Conservation (phyloP, 805 yeast species). For the Phaffomyces opuntiae region DNA sequence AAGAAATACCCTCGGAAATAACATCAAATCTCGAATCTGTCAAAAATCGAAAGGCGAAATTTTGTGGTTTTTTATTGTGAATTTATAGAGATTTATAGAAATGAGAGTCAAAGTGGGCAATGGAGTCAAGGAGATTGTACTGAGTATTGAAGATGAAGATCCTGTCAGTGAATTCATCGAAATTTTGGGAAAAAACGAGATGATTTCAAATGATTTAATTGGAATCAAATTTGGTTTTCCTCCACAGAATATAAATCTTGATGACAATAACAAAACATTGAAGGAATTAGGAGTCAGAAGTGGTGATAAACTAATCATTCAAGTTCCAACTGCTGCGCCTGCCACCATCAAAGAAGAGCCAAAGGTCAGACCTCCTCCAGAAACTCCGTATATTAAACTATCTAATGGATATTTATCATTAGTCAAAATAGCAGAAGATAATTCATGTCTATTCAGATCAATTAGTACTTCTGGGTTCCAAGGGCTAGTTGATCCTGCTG, state of each 20-base stretch:
- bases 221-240: slow-evolving; percentile 54
- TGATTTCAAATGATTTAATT: slow-evolving; percentile 7
- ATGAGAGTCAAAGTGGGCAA: slow-evolving; percentile 35
- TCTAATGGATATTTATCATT: slow-evolving; percentile 35
- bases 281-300: slow-evolving; percentile 39
- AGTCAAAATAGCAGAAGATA: slow-evolving; percentile 66
- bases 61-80: background rate
- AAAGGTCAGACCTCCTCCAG: background rate
- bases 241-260: slow-evolving; percentile 37
- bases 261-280: slow-evolving; percentile 20
- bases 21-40: background rate
- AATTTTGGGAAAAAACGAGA: slow-evolving; percentile 8
- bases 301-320: slow-evolving; percentile 53
- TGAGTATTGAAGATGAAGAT: slow-evolving; percentile 32
- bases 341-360: too few species aligned
- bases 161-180: slow-evolving; percentile 27
- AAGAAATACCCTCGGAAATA: background rate
- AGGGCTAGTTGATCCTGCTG: slow-evolving; percentile 36
- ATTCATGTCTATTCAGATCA: slow-evolving; percentile 69
- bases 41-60: background rate
- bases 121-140: slow-evolving; percentile 23
- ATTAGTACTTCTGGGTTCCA: slow-evolving; percentile 45
- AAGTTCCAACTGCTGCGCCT: slow-evolving; percentile 1
- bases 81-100: background rate
- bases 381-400: slow-evolving; percentile 9